Conservation (phyloP, 169 alveolate species). For the Eimeria sp. region DNA sequence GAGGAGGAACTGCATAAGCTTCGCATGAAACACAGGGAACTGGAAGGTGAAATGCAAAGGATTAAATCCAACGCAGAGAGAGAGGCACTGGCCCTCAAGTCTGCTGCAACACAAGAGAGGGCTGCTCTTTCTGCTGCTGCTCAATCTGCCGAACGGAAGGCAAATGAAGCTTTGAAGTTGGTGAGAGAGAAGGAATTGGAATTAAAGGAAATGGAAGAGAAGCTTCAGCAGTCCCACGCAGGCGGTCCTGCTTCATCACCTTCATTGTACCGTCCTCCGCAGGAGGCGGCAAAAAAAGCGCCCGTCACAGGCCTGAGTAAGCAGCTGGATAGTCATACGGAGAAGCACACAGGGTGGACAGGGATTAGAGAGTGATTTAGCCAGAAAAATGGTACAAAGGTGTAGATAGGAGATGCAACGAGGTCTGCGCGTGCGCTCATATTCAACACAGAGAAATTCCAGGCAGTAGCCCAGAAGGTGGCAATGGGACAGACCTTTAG, state of each 20-base stretch:
- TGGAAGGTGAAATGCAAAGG: slow-evolving; percentile 27
- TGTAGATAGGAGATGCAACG: neutral
- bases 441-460: slow-evolving; percentile 29
- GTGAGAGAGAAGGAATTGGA: slow-evolving; percentile 47
- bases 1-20: slow-evolving; percentile 52
- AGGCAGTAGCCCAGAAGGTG: slow-evolving; percentile 70
- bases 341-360: neutral
- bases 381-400: neutral
- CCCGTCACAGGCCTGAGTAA: slow-evolving; percentile 31
- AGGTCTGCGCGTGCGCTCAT: neutral
- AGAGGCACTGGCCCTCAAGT: slow-evolving; percentile 64
- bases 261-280: neutral
- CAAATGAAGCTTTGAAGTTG: slow-evolving; percentile 27
- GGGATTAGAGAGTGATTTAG: neutral
- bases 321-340: neutral
- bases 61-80: slow-evolving; percentile 41
- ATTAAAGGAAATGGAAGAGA: slow-evolving; percentile 13
- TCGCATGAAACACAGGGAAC: slow-evolving; percentile 57
- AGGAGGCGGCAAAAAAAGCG: slow-evolving; percentile 13
- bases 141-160: slow-evolving; percentile 61
- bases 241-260: neutral
- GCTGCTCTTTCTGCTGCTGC: slow-evolving; percentile 60
- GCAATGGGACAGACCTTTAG: slow-evolving; percentile 44
- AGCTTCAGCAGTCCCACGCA: slow-evolving; percentile 36
- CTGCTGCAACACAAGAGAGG: slow-evolving; percentile 42